These are phyloP conservation scores for Aspergillus sp. DNA, from an alignment of 2,329 filamentous ascomycete species.

Conservation along the genomic window DNA sequence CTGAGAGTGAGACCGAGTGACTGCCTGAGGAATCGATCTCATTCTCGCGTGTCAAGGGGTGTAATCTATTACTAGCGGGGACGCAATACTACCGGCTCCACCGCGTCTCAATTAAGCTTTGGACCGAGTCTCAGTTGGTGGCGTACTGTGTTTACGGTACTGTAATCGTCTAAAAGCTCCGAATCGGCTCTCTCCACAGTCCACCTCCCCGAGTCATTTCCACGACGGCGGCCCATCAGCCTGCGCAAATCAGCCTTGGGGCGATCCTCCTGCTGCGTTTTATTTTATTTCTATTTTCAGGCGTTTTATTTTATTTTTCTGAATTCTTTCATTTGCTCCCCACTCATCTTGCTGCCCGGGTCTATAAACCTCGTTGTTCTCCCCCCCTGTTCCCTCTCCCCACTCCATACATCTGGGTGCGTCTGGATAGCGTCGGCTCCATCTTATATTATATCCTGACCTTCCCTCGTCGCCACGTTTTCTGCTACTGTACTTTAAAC, in stretches of 20 bases:
- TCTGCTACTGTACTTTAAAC: constrained; percentile 4
- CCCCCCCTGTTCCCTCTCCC: constrained; percentile 10
- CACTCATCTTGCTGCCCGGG: constrained; percentile 15
- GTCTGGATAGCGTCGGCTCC: constrained; percentile 3
- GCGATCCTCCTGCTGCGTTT: constrained; percentile 7
- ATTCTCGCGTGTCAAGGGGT: not conserved
- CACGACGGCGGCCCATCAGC: constrained; percentile 8
- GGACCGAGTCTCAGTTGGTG: constrained; percentile 20
- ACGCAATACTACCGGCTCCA: constrained; percentile 4
- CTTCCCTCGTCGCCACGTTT: constrained; percentile 12
- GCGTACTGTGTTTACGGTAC: constrained; percentile 2
- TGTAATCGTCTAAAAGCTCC: not conserved
- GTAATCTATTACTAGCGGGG: not conserved
- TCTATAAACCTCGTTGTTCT: constrained; percentile 21
- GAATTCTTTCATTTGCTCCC: constrained; percentile 16
- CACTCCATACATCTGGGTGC: constrained; percentile 10
- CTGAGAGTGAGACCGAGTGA: no score
- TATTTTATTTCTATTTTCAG: constrained; percentile 9
- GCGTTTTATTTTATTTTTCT: not conserved
- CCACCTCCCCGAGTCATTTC: constrained; percentile 12
- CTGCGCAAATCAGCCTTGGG: constrained; percentile 21
- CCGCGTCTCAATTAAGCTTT: constrained; percentile 27
- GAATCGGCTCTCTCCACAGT: constrained; percentile 11
- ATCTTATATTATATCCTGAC: constrained; percentile 13
- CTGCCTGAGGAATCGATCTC: not conserved